Evolutionary conservation across 129 eudicot genomes (phyloP).

Genomic region (Helianthus annuus): DNA sequence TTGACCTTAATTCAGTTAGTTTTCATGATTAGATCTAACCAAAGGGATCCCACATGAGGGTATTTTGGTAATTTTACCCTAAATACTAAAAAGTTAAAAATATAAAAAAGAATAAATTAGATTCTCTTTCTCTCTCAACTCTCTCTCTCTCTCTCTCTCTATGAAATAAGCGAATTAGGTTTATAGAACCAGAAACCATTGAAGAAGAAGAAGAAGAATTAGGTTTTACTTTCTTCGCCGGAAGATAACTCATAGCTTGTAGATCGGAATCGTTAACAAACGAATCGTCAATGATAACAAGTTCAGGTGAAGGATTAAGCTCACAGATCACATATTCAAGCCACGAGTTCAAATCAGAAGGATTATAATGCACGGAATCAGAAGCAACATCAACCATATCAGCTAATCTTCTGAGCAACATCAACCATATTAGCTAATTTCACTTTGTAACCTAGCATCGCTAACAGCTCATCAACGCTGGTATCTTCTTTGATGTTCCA

Average conservation of each 20-base stretch:
- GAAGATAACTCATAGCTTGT: slow-evolving; percentile 46
- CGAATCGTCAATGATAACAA: slow-evolving; percentile 21
- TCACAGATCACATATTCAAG: slow-evolving; percentile 66
- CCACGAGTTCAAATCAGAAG: slow-evolving; percentile 70
- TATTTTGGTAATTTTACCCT: too few relatives aligned
- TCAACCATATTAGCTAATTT: slow-evolving; percentile 72
- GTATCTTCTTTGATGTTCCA: slow-evolving; percentile 39
- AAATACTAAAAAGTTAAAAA: too few relatives aligned
- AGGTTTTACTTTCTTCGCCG: slow-evolving; percentile 40
- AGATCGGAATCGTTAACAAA: slow-evolving; percentile 43
- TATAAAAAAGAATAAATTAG: too few relatives aligned
- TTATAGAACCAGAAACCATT: slow-evolving; percentile 4
- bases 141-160: too few relatives aligned
- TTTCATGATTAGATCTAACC: too few relatives aligned
- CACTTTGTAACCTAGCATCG: slow-evolving; percentile 70
- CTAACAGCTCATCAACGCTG: slow-evolving; percentile 70
- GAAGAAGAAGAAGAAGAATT: slow-evolving; percentile 15
- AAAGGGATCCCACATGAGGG: too few relatives aligned
- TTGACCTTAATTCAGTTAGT: too few relatives aligned
- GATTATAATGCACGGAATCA: slow-evolving; percentile 70
- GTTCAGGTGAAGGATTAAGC: slow-evolving; percentile 34
- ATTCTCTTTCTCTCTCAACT: too few relatives aligned
- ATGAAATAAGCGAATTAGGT: neutral
- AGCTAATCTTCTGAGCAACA: slow-evolving; percentile 74
- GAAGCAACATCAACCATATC: slow-evolving; percentile 76